Conservation (phyloP, 345 rosid genomes). For the Toxicodendron radicans region DNA sequence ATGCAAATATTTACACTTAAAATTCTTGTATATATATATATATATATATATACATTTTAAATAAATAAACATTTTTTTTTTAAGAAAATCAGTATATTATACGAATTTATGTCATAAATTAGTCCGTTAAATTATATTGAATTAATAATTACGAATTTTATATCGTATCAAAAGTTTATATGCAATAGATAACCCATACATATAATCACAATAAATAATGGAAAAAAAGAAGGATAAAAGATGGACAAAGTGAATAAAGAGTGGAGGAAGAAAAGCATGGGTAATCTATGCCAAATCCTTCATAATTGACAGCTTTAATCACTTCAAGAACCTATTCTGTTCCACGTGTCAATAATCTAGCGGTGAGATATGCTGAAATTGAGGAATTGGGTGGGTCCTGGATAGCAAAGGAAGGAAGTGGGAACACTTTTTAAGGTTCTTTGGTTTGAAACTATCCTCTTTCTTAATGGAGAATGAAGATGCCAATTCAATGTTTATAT, state of each 20-base stretch:
- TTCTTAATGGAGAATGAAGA: background rate
- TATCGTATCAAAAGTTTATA: too few species aligned
- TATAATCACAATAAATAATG: too few species aligned
- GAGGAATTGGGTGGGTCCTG: slow-evolving; percentile 4
- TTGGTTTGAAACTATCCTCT: background rate
- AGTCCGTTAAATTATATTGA: too few species aligned
- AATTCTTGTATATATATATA: too few species aligned
- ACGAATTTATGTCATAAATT: too few species aligned
- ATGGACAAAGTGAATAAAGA: background rate
- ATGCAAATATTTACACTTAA: too few species aligned
- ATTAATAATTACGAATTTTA: too few species aligned
- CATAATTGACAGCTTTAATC: slow-evolving; percentile 6
- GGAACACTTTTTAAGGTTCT: background rate
- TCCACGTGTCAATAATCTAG: slow-evolving; percentile 7
- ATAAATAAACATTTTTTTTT: too few species aligned
- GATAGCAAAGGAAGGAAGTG: background rate
- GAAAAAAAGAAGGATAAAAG: too few species aligned
- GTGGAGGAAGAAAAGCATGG: background rate
- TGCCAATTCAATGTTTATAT: background rate
- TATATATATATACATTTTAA: too few species aligned
- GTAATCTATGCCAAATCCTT: background rate
- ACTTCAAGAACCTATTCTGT: background rate
- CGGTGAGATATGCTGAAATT: background rate
- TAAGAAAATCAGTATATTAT: too few species aligned
- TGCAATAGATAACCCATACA: too few species aligned